A percentile compares a stretch with the other conserved stretches of the same genome.
phyloP scores from a whole-genome alignment of 78 protist species.

The Dictyostelium capitatum region DNA sequence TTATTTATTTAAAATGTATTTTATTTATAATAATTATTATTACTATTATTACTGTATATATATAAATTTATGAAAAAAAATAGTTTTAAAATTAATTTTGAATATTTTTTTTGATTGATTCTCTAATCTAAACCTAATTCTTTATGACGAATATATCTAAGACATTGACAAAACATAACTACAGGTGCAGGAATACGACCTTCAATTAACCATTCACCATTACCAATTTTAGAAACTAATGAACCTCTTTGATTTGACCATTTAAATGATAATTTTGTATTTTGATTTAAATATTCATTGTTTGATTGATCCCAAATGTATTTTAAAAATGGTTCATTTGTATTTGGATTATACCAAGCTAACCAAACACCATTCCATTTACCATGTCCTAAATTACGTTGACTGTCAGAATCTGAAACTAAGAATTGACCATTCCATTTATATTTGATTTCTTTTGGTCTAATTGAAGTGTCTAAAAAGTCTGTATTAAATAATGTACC shows the following conservation, averaged over 20 bases:
- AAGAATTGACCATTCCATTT: constrained; percentile 71
- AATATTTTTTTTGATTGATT: neutral
- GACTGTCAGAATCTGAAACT: constrained; percentile 22
- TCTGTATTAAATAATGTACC: constrained; percentile 67
- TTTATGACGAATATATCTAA: constrained; percentile 44
- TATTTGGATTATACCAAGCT: constrained; percentile 61
- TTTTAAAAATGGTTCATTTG: constrained; percentile 41
- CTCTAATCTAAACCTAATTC: constrained; percentile 12
- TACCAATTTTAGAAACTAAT: constrained; percentile 63
- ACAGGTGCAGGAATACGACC: constrained; percentile 73
- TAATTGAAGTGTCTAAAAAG: constrained; percentile 39
- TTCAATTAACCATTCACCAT: constrained; percentile 62
- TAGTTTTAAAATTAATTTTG: neutral
- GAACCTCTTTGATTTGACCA: constrained; percentile 61
- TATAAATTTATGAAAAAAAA: neutral
- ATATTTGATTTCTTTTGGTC: constrained; percentile 61
- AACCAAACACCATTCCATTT: constrained; percentile 79
- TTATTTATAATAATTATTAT: neutral
- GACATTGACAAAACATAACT: constrained; percentile 74
- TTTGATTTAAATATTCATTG: constrained; percentile 72
- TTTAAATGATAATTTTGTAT: constrained; percentile 40
- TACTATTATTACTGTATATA: neutral
- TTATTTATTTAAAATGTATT: neutral
- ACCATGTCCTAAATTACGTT: constrained; percentile 41
- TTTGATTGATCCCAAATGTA: constrained; percentile 58